Base-by-base conservation (phyloP, 139 green algal genomes). In the Marvania coccoides region DNA sequence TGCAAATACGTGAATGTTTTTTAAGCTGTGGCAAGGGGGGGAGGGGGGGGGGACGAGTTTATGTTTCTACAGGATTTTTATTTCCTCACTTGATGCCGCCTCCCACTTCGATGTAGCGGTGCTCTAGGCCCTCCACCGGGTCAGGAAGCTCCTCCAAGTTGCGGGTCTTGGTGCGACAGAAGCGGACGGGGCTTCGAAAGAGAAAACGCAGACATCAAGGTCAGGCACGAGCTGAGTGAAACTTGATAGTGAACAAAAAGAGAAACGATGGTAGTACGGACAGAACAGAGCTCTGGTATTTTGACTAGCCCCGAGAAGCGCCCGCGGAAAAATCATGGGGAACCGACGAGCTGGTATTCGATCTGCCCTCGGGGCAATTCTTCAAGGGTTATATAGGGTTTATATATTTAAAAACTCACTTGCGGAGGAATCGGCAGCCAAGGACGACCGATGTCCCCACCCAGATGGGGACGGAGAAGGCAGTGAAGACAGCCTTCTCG, bases 1-100 rank as follows among this genome's bases (percentile, higher is more conserved):
- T 81, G 61, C 33, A 7, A 40, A 26, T 24, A 46, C 38, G 9
- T n/a, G 9, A 46, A n/a, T n/a, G n/a, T n/a, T n/a, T n/a, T n/a
- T n/a, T n/a, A n/a, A n/a, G n/a, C n/a, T n/a, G n/a, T n/a, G n/a
- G n/a, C n/a, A n/a, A n/a, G n/a, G n/a, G n/a, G n/a, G n/a, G n/a
- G n/a, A n/a, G n/a, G n/a, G n/a, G n/a, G n/a, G n/a, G n/a, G n/a
- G n/a, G n/a, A n/a, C n/a, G n/a, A n/a, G n/a, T n/a, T n/a, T n/a
- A n/a, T n/a, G n/a, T n/a, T n/a, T n/a, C n/a, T n/a, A n/a, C n/a
- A n/a, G n/a, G n/a, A n/a, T n/a, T n/a, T n/a, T n/a, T n/a, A n/a
- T n/a, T n/a, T n/a, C n/a, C n/a, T n/a, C n/a, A n/a, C n/a, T 26
- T 51, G 5, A 66, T 31, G 12, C 7, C 31, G 34, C 51, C 9